Conservation (phyloP, 305 asterid species). For the Vinca major region DNA sequence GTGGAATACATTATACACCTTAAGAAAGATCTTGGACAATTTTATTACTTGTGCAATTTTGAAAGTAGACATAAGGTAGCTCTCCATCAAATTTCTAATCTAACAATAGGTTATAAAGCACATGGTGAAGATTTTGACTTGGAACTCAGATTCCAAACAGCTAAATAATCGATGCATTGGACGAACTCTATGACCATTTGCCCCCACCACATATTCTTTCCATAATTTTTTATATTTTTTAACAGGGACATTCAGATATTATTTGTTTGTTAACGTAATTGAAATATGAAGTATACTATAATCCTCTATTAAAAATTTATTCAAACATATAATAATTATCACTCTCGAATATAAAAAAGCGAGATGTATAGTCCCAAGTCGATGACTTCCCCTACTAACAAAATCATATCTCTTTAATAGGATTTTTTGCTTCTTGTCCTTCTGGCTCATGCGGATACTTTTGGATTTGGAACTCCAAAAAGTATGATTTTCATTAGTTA, state of each 20-base stretch:
- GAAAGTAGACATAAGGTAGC: not conserved
- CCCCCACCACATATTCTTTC: conserved; percentile 15
- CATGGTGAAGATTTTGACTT: conserved; percentile 38
- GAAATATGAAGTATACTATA: too few relatives aligned
- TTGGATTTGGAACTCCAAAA: conserved; percentile 10
- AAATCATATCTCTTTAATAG: not conserved
- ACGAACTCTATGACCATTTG: conserved; percentile 12
- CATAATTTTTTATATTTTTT: not conserved
- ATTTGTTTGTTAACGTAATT: too few relatives aligned
- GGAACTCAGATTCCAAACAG: conserved; percentile 20
- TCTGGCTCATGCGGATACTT: conserved; percentile 10
- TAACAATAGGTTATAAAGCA: conserved; percentile 17
- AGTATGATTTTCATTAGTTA: conserved; percentile 10
- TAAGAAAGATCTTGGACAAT: too few relatives aligned
- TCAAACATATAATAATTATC: too few relatives aligned
- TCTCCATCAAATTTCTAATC: conserved; percentile 17
- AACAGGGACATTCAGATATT: too few relatives aligned
- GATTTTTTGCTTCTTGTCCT: not conserved
- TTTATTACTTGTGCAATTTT: not conserved
- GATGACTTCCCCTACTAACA: too few relatives aligned
- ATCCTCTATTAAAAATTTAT: too few relatives aligned
- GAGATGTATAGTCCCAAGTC: too few relatives aligned
- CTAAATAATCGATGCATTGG: conserved; percentile 24
- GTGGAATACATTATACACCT: too few relatives aligned
- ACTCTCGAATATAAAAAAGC: too few relatives aligned